A percentile compares a stretch with the other conserved stretches of the same genome.
These are phyloP conservation scores for Hyphodiscus sp. DNA, from an alignment of 2,329 filamentous ascomycete genomes.

Conservation along the genomic window DNA sequence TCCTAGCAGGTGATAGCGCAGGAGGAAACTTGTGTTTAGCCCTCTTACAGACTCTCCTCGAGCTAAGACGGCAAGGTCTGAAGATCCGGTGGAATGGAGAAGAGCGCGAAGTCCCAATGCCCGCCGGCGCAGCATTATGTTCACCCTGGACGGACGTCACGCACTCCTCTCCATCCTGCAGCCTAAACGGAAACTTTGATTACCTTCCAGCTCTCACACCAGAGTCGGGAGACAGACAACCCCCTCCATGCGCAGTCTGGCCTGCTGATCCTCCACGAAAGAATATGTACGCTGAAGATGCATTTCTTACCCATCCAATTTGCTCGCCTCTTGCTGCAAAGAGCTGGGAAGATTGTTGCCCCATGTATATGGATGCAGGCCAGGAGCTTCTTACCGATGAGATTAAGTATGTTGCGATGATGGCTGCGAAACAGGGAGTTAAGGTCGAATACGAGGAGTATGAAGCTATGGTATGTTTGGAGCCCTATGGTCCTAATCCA, in stretches of 20 bases:
- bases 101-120: conserved; percentile 53
- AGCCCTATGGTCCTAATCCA: too few relatives aligned
- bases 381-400: conserved; percentile 70
- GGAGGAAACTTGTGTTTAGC: conserved; percentile 65
- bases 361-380: conserved; percentile 62
- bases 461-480: conserved; percentile 54
- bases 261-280: conserved; percentile 47
- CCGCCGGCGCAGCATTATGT: conserved; percentile 55
- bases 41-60: conserved; percentile 62
- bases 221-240: conserved; percentile 28
- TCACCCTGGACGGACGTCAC: conserved; percentile 70
- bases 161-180: conserved; percentile 52
- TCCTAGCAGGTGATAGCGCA: conserved; percentile 66
- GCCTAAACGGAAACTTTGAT: conserved; percentile 49
- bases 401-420: conserved; percentile 50
- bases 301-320: conserved; percentile 57
- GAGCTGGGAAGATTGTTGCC: conserved; percentile 57
- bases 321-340: conserved; percentile 53
- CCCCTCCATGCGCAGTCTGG: conserved; percentile 49
- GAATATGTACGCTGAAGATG: conserved; percentile 49
- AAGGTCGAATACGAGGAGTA: conserved; percentile 63
- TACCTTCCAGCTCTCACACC: conserved; percentile 47
- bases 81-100: conserved; percentile 55
- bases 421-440: conserved; percentile 51
- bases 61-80: conserved; percentile 44